Evolutionary conservation across 805 yeast species (phyloP).

Genomic region (Zygosaccharomyces pseudorouxii): DNA sequence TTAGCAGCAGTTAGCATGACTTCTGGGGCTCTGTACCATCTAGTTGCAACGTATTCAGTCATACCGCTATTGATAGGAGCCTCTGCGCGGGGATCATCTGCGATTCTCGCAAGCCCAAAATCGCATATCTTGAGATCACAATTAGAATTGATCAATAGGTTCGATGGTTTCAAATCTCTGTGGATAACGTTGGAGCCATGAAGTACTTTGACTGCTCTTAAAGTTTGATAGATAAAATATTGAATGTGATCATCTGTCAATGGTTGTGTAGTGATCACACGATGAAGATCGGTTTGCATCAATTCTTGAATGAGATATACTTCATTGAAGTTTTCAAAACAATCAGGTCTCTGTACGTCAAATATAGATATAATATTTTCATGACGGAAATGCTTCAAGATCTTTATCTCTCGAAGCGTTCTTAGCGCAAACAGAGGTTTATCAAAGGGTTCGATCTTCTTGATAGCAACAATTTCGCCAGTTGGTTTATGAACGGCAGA

Average conservation of each 20-base stretch:
- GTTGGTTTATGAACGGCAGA: constrained; percentile 84
- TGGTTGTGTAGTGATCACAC: constrained; percentile 75
- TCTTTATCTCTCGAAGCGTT: constrained; percentile 83
- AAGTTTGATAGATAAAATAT: constrained; percentile 85
- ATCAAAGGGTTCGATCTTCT: constrained; percentile 89
- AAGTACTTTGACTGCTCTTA: constrained; percentile 83
- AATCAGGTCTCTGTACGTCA: constrained; percentile 81
- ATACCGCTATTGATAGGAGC: constrained; percentile 38
- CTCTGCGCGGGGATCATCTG: constrained; percentile 30
- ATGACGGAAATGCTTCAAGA: constrained; percentile 84
- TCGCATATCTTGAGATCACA: constrained; percentile 94
- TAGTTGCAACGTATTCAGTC: constrained; percentile 97
- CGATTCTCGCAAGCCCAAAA: constrained; percentile 75
- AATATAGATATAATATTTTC: constrained; percentile 87
- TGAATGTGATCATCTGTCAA: constrained; percentile 91
- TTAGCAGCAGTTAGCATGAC: constrained; percentile 92
- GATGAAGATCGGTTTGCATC: constrained; percentile 83
- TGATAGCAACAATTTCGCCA: constrained; percentile 87
- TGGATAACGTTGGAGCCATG: constrained; percentile 94
- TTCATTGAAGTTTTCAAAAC: constrained; percentile 72
- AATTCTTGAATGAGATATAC: constrained; percentile 84
- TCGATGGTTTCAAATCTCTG: constrained; percentile 88
- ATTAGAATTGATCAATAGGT: constrained; percentile 78
- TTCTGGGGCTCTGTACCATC: constrained; percentile 98
- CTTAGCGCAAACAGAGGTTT: constrained; percentile 83